Base-by-base conservation (phyloP, 208 protist genomes). In the Trypanosoma rangeli region DNA sequence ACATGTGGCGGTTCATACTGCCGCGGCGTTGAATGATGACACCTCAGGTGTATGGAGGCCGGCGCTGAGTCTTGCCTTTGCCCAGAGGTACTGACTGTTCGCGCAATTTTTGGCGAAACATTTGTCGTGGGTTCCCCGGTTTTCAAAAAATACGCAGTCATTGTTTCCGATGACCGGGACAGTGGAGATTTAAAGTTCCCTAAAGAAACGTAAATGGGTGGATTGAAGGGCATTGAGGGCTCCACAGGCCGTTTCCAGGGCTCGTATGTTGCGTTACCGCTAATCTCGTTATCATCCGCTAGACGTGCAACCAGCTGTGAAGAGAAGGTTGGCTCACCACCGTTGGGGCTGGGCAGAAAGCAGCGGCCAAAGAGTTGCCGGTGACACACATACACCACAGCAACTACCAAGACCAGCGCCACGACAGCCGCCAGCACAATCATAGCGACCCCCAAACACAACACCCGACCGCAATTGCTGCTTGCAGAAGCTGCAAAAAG, bases 381-480 rank as follows among this genome's bases (percentile, higher is more conserved):
- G 29, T 13, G 22, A 35, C 8, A 65, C n/a, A 18, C 5, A 44
- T n/a, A 42, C 18, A 61, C 12, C 28, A 62, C 22, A 48, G 49
- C 2, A 60, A 52, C 15, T 46, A 70, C 12, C 39, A 70, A 4
- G 28, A 63, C 15, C 9, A 63, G 39, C 20, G 46, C 9, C 5
- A 70, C 13, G 33, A 70, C 13, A 48, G 16, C 9, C 3, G 29
- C n/a, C 9, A 70, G 20, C 4, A 64, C 65, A 70, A 61, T 64
- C 50, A 70, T 61, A 1, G 65, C 8, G 39, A 61, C 44, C 18
- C 5, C 29, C 18, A 59, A 3, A n/a, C 65, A 70, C 46, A 53
- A 48, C 16, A 70, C 18, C 16, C 39, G 29, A 28, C 65, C 65
- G 42, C 65, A 70, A 18, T 13, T 28, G 1, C 13, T 24, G 5